A percentile compares a stretch with the other conserved stretches of the same genome.
phyloP scores from a whole-genome alignment of 305 asterid species.

The Rubia tinctorum region DNA sequence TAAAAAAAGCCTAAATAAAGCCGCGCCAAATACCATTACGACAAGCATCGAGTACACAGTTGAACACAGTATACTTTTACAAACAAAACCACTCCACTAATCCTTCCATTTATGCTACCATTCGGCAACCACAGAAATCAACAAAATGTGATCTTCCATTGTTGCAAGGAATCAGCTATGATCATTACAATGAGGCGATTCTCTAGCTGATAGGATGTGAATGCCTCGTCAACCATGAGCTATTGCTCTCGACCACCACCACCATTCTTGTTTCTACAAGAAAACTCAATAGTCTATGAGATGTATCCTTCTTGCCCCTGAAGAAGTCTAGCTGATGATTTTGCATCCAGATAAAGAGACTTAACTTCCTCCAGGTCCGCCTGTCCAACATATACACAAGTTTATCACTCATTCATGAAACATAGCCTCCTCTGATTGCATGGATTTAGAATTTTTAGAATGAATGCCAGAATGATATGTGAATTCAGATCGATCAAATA shows the following conservation, averaged over 20 bases:
- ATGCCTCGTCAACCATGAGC: too few species aligned
- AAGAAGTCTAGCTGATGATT: slow-evolving; percentile 89
- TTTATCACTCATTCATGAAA: neutral
- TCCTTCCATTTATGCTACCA: too few species aligned
- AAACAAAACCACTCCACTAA: too few species aligned
- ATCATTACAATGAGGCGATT: too few species aligned
- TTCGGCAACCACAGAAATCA: too few species aligned
- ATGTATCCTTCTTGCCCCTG: slow-evolving; percentile 98
- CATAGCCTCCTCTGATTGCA: neutral
- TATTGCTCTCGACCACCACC: too few species aligned
- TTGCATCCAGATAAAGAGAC: slow-evolving; percentile 80
- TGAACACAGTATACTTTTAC: too few species aligned
- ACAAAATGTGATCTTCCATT: too few species aligned
- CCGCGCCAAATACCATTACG: too few species aligned
- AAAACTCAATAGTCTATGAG: slow-evolving; percentile 19
- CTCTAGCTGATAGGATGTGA: slow-evolving; percentile 8
- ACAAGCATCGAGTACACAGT: too few species aligned
- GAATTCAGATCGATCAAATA: neutral
- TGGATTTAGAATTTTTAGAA: neutral
- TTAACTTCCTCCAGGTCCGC: slow-evolving; percentile 90
- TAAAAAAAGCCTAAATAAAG: too few species aligned
- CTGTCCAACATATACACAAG: slow-evolving; percentile 29
- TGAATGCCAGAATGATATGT: neutral
- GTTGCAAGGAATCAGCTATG: too few species aligned
- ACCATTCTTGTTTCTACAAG: neutral